Base-by-base conservation (phyloP, 495 filamentous ascomycete species). In the Beverwykella pulmonaria region DNA sequence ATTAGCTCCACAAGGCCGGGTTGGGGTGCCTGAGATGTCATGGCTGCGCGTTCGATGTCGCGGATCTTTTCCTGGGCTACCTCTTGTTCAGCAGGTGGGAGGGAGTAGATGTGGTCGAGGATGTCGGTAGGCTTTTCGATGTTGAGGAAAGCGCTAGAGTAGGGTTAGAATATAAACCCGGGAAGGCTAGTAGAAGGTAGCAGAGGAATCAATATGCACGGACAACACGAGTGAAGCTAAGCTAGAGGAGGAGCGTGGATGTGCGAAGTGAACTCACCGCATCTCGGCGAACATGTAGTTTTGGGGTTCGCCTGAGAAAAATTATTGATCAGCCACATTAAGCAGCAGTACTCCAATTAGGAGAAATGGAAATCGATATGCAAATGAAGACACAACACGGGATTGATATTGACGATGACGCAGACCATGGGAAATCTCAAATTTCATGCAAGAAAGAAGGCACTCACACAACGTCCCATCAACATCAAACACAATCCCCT, bases 271-370 rank as follows among this genome's bases (percentile, higher is more conserved):
- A 34, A 30, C 61, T 23, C 79, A 78, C 80, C 92, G 88, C 91
- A 97, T 96, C 67, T 90, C 80, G 1, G 74, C 67, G 82, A 97
- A 97, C 94, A 98, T 97, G 82, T 95, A 92, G 70, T 88, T 92
- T 80, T 97, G 94, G 0, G 93, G 94, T 49, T 91, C 80, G 74
- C 93, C 76, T 78, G 54, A 19, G 17, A 14, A 15, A 14, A 9
- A 14, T 6, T 27, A 36, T 67, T 93, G 65, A 47, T 49, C 2
- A 62, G 8, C 9, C n/a, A 27, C 26, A 25, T n/a, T n/a, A n/a
- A n/a, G n/a, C n/a, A n/a, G n/a, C n/a, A n/a, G n/a, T n/a, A n/a
- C n/a, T n/a, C n/a, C n/a, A n/a, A n/a, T n/a, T n/a, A n/a, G n/a
- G n/a, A n/a, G n/a, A n/a, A n/a, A n/a, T n/a, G n/a, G n/a, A n/a